Evolutionary conservation across 192 early-diverging fungal genomes (phyloP).

Genomic region (Gonapodya prolifera): DNA sequence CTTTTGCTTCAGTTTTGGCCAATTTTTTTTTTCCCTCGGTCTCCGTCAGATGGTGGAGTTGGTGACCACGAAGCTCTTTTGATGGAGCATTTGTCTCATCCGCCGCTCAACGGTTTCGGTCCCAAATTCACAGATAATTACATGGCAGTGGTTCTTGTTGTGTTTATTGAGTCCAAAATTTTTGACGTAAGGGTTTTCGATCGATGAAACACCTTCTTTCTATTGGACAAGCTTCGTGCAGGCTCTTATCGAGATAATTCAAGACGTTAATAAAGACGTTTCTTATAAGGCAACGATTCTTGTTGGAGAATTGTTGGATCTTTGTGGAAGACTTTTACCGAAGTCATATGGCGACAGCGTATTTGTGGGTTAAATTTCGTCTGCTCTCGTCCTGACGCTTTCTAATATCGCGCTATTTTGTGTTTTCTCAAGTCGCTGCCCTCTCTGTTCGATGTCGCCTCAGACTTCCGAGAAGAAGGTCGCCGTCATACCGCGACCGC

Average conservation of each 20-base stretch:
- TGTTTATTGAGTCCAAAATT: conserved; percentile 66
- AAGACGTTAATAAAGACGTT: conserved; percentile 43
- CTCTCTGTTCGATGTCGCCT: conserved; percentile 55
- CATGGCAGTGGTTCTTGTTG: conserved; percentile 50
- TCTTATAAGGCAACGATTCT: conserved; percentile 53
- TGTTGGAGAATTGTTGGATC: conserved; percentile 61
- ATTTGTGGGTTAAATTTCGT: conserved; percentile 23
- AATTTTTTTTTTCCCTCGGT: no score
- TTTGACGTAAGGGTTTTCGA: conserved; percentile 16
- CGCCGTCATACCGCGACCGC: conserved; percentile 60
- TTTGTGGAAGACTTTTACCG: conserved; percentile 56
- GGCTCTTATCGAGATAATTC: conserved; percentile 58
- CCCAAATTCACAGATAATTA: conserved; percentile 53
- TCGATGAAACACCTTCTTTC: neutral
- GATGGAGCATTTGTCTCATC: neutral
- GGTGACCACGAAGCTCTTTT: neutral
- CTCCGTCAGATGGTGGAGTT: no score
- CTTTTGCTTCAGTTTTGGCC: no score
- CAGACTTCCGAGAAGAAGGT: conserved; percentile 60
- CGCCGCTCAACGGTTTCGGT: neutral
- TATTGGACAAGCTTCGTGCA: no score
- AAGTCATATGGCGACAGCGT: conserved; percentile 30
- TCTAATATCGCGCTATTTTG: conserved; percentile 12
- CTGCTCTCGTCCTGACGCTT: no score
- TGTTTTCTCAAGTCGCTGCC: conserved; percentile 43